Base-by-base conservation (phyloP, 2,329 filamentous ascomycete species). In the Nigrospora sphaerica region DNA sequence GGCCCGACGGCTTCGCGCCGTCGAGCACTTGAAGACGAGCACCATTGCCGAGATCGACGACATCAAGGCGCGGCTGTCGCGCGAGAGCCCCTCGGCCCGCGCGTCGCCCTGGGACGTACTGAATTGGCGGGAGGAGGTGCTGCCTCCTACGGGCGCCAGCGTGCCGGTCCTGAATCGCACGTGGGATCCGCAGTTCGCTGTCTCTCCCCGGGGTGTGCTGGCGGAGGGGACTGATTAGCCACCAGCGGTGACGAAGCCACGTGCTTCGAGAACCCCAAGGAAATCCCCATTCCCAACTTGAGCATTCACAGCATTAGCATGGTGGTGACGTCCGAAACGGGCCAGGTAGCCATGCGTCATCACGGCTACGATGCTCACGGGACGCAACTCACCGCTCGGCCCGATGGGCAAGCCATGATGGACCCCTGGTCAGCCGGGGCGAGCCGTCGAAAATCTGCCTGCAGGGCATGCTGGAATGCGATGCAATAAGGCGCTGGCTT, bases 61-160 rank as follows among this genome's bases (percentile, higher is more conserved):
- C 7, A 65, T 74, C 32, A 60, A 58, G 44, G 47, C 52, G 51
- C 46, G 62, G 50, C 46, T 67, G 55, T 47, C 68, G 67, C 13
- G 64, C 57, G 45, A 68, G 55, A 49, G 66, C 60, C 32, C 66
- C 61, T 51, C 72, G 64, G 35, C 66, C 14, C 61, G 65, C 39
- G 59, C 67, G 28, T 68, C 70, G 18, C 56, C 56, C 13, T 77
- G 74, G 74, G 69, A 69, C 44, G 64, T 66, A 1, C 57, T 77
- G 34, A 73, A 73, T 46, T 78, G 74, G 74, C 65, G 69, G 40
- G 74, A 78, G 56, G 66, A 71, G 37, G 55, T 68, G 9, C 47
- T 61, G 40, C 57, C 60, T 1, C 63, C 64, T 32, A 63, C 63
- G 33, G 65, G 65, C 19, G 61, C 63, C 17, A 70, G 73, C 43